Percentiles rank a stretch among this genome's conserved stretches.
These are phyloP conservation scores for Tetracentron sinense DNA, from an alignment of 164 flowering plant genomes.

Conservation along the genomic window DNA sequence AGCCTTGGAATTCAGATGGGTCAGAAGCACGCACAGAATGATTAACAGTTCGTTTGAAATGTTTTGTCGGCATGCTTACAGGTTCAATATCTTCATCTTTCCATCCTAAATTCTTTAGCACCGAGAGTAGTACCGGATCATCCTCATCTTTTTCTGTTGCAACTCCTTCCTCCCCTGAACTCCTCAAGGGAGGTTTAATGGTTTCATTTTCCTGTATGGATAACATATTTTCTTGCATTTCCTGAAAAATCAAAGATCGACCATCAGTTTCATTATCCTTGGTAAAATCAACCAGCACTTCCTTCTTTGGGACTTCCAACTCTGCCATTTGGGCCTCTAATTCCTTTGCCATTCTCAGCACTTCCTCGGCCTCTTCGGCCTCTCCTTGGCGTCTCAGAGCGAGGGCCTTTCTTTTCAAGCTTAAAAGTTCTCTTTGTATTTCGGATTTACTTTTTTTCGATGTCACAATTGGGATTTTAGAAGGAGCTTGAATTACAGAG, in stretches of 20 bases:
- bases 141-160: slow-evolving; percentile 23
- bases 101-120: slow-evolving; percentile 23
- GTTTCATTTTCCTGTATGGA: slow-evolving; percentile 5
- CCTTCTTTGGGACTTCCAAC: slow-evolving; percentile 40
- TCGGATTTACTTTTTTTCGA: slow-evolving; percentile 62
- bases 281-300: slow-evolving; percentile 15
- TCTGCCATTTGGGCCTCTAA: slow-evolving; percentile 70
- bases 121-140: slow-evolving; percentile 19
- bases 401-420: slow-evolving; percentile 76
- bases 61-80: not conserved
- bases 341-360: slow-evolving; percentile 45
- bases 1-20: not conserved
- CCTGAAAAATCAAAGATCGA: slow-evolving; percentile 3
- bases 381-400: slow-evolving; percentile 76
- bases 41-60: not conserved
- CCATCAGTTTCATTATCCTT: not conserved
- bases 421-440: slow-evolving; percentile 76
- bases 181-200: slow-evolving; percentile 11
- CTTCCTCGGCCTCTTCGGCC: slow-evolving; percentile 73
- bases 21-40: slow-evolving; percentile 3
- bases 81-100: slow-evolving; percentile 20
- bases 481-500: slow-evolving; percentile 14
- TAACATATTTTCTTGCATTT: not conserved
- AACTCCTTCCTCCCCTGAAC: slow-evolving; percentile 15
- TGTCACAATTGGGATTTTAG: slow-evolving; percentile 14